These are phyloP conservation scores for Pilatotrama ljubarskyi DNA, from an alignment of 768 basidiomycete genomes.

Conservation along the genomic window DNA sequence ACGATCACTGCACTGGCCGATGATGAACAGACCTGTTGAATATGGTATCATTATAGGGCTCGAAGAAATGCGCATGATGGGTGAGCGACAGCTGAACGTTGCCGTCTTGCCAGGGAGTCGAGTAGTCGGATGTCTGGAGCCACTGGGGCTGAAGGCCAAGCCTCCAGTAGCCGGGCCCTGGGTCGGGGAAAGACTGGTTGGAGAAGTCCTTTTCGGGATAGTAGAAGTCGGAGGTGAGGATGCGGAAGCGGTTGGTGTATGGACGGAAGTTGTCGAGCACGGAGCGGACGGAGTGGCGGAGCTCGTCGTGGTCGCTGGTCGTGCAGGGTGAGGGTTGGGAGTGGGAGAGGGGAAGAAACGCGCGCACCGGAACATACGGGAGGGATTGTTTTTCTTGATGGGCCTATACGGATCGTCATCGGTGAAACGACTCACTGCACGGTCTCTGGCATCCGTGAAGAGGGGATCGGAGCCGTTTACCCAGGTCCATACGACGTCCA, in stretches of 20 bases:
- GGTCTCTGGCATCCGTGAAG: conserved; percentile 19
- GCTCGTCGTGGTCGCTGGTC: conserved; percentile 38
- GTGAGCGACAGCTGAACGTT: conserved; percentile 31
- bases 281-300: conserved; percentile 38
- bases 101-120: conserved; percentile 27
- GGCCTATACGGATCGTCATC: conserved; percentile 28
- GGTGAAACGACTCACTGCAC: conserved; percentile 9
- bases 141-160: conserved; percentile 43
- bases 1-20: not conserved
- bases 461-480: conserved; percentile 34
- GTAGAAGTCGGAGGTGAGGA: conserved; percentile 38
- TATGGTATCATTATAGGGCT: conserved; percentile 21
- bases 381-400: conserved; percentile 17
- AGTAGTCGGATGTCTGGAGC: conserved; percentile 30
- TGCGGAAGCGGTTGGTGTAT: conserved; percentile 33
- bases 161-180: conserved; percentile 24
- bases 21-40: conserved; percentile 36
- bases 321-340: not conserved
- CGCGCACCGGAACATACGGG: conserved; percentile 29
- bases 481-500: conserved; percentile 37
- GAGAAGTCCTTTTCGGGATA: conserved; percentile 21
- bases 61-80: conserved; percentile 35
- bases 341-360: not conserved
- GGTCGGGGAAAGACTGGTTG: conserved; percentile 9
- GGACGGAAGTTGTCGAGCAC: conserved; percentile 33